A percentile compares a stretch with the other conserved stretches of the same genome.
Evolutionary conservation across 352 stramenopile genomes (phyloP).

Genomic region (Peronosclerospora sorghi): DNA sequence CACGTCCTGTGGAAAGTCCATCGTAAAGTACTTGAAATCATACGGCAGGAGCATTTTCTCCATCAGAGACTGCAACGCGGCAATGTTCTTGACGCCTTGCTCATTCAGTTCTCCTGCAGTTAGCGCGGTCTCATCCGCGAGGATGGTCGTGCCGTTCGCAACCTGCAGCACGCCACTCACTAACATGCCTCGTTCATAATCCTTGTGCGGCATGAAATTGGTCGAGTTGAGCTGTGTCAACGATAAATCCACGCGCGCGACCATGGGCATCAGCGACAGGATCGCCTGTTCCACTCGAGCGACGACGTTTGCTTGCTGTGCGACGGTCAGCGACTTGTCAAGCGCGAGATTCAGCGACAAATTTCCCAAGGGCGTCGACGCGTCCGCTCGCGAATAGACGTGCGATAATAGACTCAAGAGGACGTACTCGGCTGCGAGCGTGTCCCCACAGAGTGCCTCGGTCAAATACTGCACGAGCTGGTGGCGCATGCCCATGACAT

Average conservation of each 20-base stretch:
- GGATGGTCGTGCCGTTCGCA: constrained; percentile 44
- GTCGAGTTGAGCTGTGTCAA: constrained; percentile 47
- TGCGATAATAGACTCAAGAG: constrained; percentile 58
- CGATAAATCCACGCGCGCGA: constrained; percentile 39
- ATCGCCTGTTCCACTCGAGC: constrained; percentile 22
- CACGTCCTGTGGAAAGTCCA: constrained; percentile 75
- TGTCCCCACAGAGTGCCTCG: constrained; percentile 26
- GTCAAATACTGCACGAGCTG: constrained; percentile 40
- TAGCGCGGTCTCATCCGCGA: constrained; percentile 61
- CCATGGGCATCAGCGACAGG: constrained; percentile 40
- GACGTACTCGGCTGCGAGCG: constrained; percentile 55
- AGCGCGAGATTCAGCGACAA: constrained; percentile 59
- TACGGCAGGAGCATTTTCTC: constrained; percentile 72
- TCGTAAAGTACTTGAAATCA: constrained; percentile 78
- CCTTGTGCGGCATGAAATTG: constrained; percentile 61
- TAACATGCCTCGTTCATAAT: constrained; percentile 62
- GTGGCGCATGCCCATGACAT: constrained; percentile 20
- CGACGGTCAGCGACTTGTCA: constrained; percentile 6
- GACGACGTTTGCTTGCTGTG: constrained; percentile 15
- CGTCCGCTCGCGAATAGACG: constrained; percentile 55
- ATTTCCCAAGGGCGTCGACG: constrained; percentile 54
- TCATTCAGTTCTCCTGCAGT: constrained; percentile 55
- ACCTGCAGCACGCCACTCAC: constrained; percentile 46
- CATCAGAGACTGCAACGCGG: constrained; percentile 55
- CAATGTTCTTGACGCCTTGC: constrained; percentile 64